Base-by-base conservation (phyloP, 1,139 yeast genomes). In the Kodamaea suecica region DNA sequence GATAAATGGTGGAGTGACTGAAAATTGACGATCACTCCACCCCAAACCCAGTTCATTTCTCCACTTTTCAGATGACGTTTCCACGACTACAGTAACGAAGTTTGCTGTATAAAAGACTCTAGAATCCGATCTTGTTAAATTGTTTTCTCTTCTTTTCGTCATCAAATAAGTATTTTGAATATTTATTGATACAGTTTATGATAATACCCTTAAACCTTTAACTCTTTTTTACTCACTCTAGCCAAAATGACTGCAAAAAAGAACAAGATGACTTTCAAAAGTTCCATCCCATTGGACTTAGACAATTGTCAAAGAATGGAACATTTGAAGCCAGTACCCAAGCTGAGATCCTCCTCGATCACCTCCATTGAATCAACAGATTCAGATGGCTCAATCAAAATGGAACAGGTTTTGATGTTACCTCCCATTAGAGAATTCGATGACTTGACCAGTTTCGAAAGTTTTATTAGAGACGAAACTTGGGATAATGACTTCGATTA, bases 401-500 rank as follows among this genome's bases (percentile, higher is more conserved):
- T 63, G 30, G 52, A 53, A 34, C 50, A 54, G 31, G 52, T 63
- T 16, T 58, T 68, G 44, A 53, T 50, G 27, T 69, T 72, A 23
- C 74, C 76, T 19, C 69, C 73, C 37, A 48, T 59, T 42, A 57
- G 66, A 36, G 73, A 69, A 34, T 83, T 83, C 58, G 90, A 83
- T 34, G 83, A 77, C 41, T 61, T 83, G 47, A 69, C 66, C 12
- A 68, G 76, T 14, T 82, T 83, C 52, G 86, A 80, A 55, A 70
- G 71, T 31, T 83, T 67, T 55, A 66, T 83, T 41, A 70, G 79
- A 50, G 86, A 80, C 50, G 88, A 80, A 53, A 77, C 84, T 9
- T 81, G 85, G 76, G 90, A 82, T 55, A 80, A 82, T 41, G 88
- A 81, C 41, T 80, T 73, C 52, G 84, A 78, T 52, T 75, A 78